A percentile compares a stretch with the other conserved stretches of the same genome.
phyloP scores from a whole-genome alignment of 2,329 filamentous ascomycete species.

The Clonostachys solani region DNA sequence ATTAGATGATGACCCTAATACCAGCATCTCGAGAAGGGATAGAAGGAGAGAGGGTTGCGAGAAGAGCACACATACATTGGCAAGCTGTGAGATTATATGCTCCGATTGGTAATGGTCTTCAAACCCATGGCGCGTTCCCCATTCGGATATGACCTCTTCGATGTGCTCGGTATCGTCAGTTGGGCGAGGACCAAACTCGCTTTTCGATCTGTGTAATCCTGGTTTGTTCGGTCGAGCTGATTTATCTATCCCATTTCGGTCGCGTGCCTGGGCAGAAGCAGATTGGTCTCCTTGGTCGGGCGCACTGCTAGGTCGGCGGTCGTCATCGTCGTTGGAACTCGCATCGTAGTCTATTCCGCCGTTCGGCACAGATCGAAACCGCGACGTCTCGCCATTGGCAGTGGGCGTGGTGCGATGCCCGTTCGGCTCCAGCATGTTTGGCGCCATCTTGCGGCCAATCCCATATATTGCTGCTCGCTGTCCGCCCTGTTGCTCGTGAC shows the following conservation, averaged over 20 bases:
- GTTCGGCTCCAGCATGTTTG: conserved; percentile 16
- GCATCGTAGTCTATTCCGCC: conserved; percentile 21
- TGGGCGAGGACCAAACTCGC: conserved; percentile 42
- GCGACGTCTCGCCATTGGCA: conserved; percentile 20
- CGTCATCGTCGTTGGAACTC: conserved; percentile 18
- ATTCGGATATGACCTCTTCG: conserved; percentile 44
- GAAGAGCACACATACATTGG: conserved; percentile 56
- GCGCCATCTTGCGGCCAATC: too few relatives aligned
- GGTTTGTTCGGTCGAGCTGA: conserved; percentile 39
- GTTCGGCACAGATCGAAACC: conserved; percentile 14
- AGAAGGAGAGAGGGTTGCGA: conserved; percentile 1
- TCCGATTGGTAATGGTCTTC: conserved; percentile 89
- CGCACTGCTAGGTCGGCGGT: conserved; percentile 39
- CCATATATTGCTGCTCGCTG: too few relatives aligned
- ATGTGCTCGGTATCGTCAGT: conserved; percentile 32
- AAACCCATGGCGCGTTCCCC: conserved; percentile 77
- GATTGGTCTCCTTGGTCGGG: conserved; percentile 32
- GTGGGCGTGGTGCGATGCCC: conserved; percentile 15
- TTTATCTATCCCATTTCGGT: conserved; percentile 27
- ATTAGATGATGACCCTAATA: neutral
- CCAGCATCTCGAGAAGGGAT: neutral
- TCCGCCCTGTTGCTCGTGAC: too few relatives aligned
- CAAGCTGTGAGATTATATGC: conserved; percentile 80
- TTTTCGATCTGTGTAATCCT: conserved; percentile 51
- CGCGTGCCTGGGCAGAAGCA: conserved; percentile 13